phyloP scores from a whole-genome alignment of 352 stramenopile species.

The Pythium periplocum region DNA sequence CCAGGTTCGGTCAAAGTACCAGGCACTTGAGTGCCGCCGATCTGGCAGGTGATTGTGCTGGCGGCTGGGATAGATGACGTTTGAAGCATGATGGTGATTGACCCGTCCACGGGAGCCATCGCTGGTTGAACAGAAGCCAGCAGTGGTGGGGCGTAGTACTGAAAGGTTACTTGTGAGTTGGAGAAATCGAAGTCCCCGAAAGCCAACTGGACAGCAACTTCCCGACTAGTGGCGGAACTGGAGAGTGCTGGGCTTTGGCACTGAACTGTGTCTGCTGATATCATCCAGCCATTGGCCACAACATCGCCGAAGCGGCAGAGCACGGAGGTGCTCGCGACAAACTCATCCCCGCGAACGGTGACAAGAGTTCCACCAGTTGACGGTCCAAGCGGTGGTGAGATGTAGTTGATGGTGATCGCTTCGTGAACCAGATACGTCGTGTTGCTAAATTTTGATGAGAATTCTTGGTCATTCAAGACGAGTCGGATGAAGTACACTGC shows the following conservation, averaged over 20 bases:
- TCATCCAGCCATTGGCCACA: conserved; percentile 3
- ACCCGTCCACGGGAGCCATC: conserved; percentile 1
- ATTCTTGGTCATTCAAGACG: not conserved
- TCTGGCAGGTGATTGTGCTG: conserved; percentile 5
- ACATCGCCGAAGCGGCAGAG: not conserved
- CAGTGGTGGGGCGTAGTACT: conserved; percentile 18
- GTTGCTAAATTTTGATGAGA: not conserved
- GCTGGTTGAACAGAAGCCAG: conserved; percentile 1
- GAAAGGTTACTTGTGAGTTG: conserved; percentile 8
- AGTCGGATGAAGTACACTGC: conserved; percentile 2
- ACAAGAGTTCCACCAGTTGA: not conserved
- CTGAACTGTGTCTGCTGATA: not conserved
- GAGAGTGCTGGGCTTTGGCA: conserved; percentile 8
- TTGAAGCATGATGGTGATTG: too few relatives aligned
- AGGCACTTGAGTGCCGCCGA: conserved; percentile 1
- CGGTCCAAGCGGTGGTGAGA: not conserved
- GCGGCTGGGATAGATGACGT: too few relatives aligned
- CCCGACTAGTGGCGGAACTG: not conserved
- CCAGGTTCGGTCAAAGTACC: conserved; percentile 2
- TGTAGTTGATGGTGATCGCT: not conserved
- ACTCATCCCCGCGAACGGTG: not conserved
- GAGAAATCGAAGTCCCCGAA: conserved; percentile 18
- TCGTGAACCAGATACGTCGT: not conserved
- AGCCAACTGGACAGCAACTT: conserved; percentile 8
- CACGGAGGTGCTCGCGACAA: not conserved